These are phyloP conservation scores for Fusarium hostae DNA, from an alignment of 2,329 filamentous ascomycete species.

Conservation along the genomic window DNA sequence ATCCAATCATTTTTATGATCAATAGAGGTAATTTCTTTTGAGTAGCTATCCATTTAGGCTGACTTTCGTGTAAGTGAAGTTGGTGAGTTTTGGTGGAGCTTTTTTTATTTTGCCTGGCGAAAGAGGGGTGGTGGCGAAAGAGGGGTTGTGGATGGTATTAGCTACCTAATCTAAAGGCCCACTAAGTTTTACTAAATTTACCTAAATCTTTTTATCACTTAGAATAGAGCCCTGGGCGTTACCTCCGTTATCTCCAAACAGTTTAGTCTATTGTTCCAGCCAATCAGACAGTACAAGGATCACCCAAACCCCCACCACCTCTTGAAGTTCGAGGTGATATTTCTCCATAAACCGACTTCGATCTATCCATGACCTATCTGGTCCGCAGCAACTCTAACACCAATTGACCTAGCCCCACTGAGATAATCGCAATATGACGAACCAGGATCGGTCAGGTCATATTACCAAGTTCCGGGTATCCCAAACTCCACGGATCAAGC, in stretches of 20 bases:
- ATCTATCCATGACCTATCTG: background rate
- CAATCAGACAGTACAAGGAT: background rate
- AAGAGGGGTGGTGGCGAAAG: too few species aligned
- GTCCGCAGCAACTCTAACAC: fast-evolving
- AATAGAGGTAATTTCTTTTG: too few species aligned
- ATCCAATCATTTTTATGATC: too few species aligned
- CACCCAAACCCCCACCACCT: background rate
- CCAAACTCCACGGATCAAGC: background rate
- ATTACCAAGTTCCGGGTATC: conserved; percentile 4
- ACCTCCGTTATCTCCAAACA: background rate
- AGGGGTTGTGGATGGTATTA: too few species aligned
- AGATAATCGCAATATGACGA: background rate
- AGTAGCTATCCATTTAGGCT: too few species aligned
- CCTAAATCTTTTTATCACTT: fast-evolving
- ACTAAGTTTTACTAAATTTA: fast-evolving
- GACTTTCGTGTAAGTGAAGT: too few species aligned
- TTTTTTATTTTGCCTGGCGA: too few species aligned
- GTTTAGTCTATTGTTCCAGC: background rate
- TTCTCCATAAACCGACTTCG: too few species aligned
- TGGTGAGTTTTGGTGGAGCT: too few species aligned
- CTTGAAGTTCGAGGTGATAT: background rate
- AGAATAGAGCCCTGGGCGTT: too few species aligned
- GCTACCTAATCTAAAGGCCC: too few species aligned
- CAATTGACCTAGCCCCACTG: fast-evolving
- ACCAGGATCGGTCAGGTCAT: background rate